Evolutionary conservation across 2,329 filamentous ascomycete species (phyloP).

Genomic region (Sporothrix pseudoabietina): DNA sequence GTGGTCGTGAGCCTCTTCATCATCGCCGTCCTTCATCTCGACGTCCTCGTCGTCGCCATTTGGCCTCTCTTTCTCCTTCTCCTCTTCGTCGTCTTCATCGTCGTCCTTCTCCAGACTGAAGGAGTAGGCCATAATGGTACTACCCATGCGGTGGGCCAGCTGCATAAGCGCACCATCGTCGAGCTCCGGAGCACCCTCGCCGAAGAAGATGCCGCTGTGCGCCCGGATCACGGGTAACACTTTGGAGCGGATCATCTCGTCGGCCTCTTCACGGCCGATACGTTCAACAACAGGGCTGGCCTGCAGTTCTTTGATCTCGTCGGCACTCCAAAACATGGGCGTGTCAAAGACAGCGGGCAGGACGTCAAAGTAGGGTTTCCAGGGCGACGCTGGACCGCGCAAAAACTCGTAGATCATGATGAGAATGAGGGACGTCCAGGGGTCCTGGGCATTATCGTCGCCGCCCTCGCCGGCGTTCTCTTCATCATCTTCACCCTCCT

Average conservation of each 20-base stretch:
- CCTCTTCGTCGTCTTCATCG: conserved; percentile 38
- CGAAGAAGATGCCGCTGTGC: conserved; percentile 52
- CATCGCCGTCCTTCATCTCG: conserved; percentile 45
- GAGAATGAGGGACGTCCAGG: conserved; percentile 67
- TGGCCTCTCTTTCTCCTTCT: conserved; percentile 53
- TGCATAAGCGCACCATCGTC: conserved; percentile 51
- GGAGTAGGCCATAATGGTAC: conserved; percentile 88
- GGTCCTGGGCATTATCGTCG: conserved; percentile 44
- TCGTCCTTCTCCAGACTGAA: conserved; percentile 69
- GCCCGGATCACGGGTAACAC: conserved; percentile 56
- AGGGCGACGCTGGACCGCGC: conserved; percentile 62
- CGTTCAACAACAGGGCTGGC: conserved; percentile 75
- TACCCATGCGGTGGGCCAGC: conserved; percentile 78
- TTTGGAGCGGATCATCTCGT: conserved; percentile 64
- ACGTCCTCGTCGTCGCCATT: conserved; percentile 56
- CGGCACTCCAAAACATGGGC: conserved; percentile 82
- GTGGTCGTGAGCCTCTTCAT: conserved; percentile 57
- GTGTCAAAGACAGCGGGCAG: conserved; percentile 75
- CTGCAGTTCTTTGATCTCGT: conserved; percentile 72
- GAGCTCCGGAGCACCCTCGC: conserved; percentile 38
- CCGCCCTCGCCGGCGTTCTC: conserved; percentile 43
- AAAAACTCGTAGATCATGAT: conserved; percentile 77
- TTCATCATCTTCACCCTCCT: conserved; percentile 35
- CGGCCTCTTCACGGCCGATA: conserved; percentile 72
- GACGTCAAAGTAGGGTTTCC: conserved; percentile 77